A percentile compares a stretch with the other conserved stretches of the same genome.
These are phyloP conservation scores for Pterocarpus macrocarpus DNA, from an alignment of 306 rosid genomes.

Conservation along the genomic window DNA sequence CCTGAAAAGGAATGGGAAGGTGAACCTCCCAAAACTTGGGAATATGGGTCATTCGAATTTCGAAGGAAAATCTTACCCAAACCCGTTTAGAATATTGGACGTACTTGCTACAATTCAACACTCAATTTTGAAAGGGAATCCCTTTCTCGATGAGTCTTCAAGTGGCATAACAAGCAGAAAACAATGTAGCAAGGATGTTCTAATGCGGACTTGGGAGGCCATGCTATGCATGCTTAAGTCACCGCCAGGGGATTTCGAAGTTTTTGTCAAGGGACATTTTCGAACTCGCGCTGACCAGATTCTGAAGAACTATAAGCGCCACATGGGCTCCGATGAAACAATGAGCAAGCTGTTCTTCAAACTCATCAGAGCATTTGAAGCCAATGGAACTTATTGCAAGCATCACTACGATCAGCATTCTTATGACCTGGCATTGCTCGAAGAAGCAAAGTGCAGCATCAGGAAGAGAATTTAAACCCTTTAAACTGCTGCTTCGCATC, in stretches of 20 bases:
- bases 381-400: not conserved
- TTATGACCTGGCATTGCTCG: not conserved
- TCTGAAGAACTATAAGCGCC: slow-evolving; percentile 46
- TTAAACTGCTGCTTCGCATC: no score
- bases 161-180: not conserved
- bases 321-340: not conserved
- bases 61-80: not conserved
- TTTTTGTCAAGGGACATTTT: slow-evolving; percentile 47
- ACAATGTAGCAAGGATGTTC: not conserved
- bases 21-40: not conserved
- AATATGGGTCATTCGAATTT: not conserved
- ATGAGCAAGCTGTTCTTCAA: not conserved
- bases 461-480: not conserved
- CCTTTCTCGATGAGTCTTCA: not conserved
- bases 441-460: not conserved
- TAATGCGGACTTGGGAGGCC: slow-evolving; percentile 26
- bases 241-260: slow-evolving; percentile 38
- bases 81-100: not conserved
- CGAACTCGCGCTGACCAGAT: slow-evolving; percentile 43
- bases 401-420: not conserved
- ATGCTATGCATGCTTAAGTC: slow-evolving; percentile 39
- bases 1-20: not conserved
- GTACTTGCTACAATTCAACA: slow-evolving; percentile 25
- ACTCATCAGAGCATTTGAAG: not conserved
- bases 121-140: not conserved